Percentiles rank a stretch among this genome's conserved stretches.
These are phyloP conservation scores for Phytophthora macrochlamydospora DNA, from an alignment of 352 stramenopile species.

Conservation along the genomic window DNA sequence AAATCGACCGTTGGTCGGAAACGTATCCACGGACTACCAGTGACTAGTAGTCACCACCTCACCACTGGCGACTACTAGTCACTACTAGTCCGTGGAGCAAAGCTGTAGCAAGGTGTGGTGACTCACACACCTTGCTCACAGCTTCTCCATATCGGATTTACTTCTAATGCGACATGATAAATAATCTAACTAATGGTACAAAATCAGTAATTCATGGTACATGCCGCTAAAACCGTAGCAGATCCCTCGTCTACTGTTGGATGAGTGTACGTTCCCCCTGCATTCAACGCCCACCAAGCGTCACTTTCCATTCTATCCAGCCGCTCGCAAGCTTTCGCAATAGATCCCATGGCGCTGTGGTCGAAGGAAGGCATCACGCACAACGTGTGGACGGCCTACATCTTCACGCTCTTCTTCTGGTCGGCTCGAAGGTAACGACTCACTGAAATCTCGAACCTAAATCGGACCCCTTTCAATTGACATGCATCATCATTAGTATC, in stretches of 20 bases:
- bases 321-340: not conserved
- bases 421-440: conserved; percentile 49
- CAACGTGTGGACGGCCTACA: conserved; percentile 72
- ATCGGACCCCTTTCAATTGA: not conserved
- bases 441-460: not conserved
- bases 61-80: too few species aligned
- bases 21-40: too few species aligned
- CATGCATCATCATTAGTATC: conserved; percentile 39
- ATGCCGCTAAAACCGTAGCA: not conserved
- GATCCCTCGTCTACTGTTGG: not conserved
- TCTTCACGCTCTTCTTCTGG: conserved; percentile 83
- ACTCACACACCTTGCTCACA: too few species aligned
- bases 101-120: too few species aligned
- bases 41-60: too few species aligned
- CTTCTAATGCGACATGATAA: too few species aligned
- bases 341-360: conserved; percentile 23
- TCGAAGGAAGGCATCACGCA: conserved; percentile 32
- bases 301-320: conserved; percentile 5
- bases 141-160: too few species aligned
- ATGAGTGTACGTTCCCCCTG: not conserved
- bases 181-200: too few species aligned
- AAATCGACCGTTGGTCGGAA: not conserved
- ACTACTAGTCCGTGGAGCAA: too few species aligned
- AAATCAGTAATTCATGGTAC: not conserved
- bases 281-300: not conserved